Base-by-base conservation (phyloP, 2,329 filamentous ascomycete genomes). In the Aspergillus luchuensis region DNA sequence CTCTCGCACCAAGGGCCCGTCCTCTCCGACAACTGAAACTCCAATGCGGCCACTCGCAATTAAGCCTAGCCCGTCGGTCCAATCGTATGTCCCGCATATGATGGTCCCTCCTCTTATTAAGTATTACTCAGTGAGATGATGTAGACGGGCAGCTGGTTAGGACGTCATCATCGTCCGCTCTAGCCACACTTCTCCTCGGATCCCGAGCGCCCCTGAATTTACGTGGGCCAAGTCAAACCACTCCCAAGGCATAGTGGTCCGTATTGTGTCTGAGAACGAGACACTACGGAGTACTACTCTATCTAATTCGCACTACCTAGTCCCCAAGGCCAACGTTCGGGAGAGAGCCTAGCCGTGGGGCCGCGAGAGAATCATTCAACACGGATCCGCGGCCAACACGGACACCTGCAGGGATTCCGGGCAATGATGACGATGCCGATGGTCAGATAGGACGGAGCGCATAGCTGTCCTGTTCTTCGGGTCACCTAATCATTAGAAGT, bases 341-440 rank as follows among this genome's bases (percentile, higher is more conserved):
- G 61, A 53, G 57, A 64, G 45, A 28, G 10, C 54, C 54, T 28
- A 56, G 51, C 41, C 61, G 58, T 63, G 63, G 57, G 63, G 61
- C 57, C 30, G 49, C 52, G 47, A 49, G 47, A 50, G 56, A 55
- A 45, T 54, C 30, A 55, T 57, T 57, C 47, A 43, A 30, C 23
- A 55, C 48, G 59, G 61, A 62, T 60, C 55, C 58, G 60, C 63
- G 53, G 58, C 57, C 63, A 62, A 63, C 64, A 66, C 62, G 59
- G 64, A 66, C 64, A 58, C 61, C 62, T 64, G 60, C 64, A 66
- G 53, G 43, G 45, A 45, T 56, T 60, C 28, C 36, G 48, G 38
- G 56, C 36, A 51, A 53, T 38, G 41, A 54, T 56, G 58, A 36
- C 51, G 41, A 54, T 52, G 58, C 28, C 38, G 21, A 54, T 47